Percentiles rank a stretch among this genome's conserved stretches.
Conservation (phyloP, 2,329 filamentous ascomycete genomes). For the Fusarium miscanthi region DNA sequence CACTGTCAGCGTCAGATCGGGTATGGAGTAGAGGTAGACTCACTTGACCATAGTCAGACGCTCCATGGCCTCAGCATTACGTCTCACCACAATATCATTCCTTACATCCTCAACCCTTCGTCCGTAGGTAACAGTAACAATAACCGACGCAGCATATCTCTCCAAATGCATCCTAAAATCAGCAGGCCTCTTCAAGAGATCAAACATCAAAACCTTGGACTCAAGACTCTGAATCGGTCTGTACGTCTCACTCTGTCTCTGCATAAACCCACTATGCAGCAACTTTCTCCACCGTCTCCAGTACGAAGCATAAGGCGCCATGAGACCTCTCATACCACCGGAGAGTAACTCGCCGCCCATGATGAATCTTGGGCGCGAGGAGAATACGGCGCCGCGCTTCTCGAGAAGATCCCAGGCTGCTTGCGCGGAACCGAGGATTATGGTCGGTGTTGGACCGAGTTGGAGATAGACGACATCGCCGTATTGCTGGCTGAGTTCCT, state of each 20-base stretch:
- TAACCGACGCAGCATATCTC: conserved; percentile 53
- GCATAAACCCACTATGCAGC: conserved; percentile 57
- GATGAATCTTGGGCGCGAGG: conserved; percentile 58
- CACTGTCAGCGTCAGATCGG: rapidly evolving
- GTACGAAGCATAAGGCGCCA: conserved; percentile 56
- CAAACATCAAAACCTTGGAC: conserved; percentile 53
- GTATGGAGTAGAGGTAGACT: not conserved
- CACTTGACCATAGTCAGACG: conserved; percentile 57
- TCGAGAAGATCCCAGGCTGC: conserved; percentile 58
- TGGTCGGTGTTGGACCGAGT: conserved; percentile 55
- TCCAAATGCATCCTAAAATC: conserved; percentile 44
- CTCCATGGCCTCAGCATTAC: conserved; percentile 56
- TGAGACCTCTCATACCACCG: conserved; percentile 55
- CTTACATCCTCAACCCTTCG: conserved; percentile 45
- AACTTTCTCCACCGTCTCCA: conserved; percentile 58
- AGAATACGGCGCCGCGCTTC: conserved; percentile 56
- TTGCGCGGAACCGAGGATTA: conserved; percentile 56
- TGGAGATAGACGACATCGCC: conserved; percentile 58
- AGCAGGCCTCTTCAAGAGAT: conserved; percentile 48
- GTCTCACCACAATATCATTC: conserved; percentile 52
- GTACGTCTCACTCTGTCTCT: conserved; percentile 56
- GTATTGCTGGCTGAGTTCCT: conserved; percentile 51
- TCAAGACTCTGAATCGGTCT: conserved; percentile 56
- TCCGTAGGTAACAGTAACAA: conserved; percentile 57
- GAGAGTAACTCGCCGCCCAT: conserved; percentile 58